Conservation (phyloP, 2,329 filamentous ascomycete species). For the Fusarium sp. region DNA sequence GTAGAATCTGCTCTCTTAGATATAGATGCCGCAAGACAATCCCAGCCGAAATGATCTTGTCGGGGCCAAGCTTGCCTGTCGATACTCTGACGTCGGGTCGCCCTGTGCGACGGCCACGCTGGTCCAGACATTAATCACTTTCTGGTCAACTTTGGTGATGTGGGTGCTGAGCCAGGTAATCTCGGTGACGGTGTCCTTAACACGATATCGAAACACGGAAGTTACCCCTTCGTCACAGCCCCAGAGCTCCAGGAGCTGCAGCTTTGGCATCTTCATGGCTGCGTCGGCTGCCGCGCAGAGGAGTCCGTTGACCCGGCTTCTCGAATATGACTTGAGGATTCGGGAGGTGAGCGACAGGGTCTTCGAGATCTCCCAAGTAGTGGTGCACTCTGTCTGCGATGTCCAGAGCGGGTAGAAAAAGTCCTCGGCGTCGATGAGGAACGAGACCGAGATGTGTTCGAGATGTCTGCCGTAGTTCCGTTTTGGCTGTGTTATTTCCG, state of each 20-base stretch:
- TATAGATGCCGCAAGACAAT: not conserved
- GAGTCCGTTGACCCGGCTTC: not conserved
- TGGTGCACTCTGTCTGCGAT: not conserved
- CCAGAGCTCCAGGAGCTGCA: constrained; percentile 11
- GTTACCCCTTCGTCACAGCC: not conserved
- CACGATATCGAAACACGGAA: constrained; percentile 6
- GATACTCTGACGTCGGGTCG: not conserved
- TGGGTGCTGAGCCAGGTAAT: constrained; percentile 7
- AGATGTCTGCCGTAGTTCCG: not conserved
- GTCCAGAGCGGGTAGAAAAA: constrained; percentile 2
- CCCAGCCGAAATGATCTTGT: not conserved
- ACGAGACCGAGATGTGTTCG: constrained; percentile 12
- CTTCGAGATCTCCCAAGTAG: not conserved
- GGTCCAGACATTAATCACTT: not conserved
- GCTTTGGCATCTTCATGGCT: constrained; percentile 13
- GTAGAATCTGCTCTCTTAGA: not conserved
- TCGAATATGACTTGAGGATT: not conserved
- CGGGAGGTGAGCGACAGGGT: not conserved
- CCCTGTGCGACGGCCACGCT: not conserved
- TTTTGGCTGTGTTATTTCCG: too few relatives aligned
- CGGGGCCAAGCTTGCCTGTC: not conserved
- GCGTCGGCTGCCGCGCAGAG: constrained; percentile 9
- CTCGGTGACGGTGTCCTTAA: not conserved
- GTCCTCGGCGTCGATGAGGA: constrained; percentile 17
- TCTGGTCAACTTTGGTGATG: not conserved